phyloP scores from a whole-genome alignment of 2,329 filamentous ascomycete genomes.

The Fusarium humuli region DNA sequence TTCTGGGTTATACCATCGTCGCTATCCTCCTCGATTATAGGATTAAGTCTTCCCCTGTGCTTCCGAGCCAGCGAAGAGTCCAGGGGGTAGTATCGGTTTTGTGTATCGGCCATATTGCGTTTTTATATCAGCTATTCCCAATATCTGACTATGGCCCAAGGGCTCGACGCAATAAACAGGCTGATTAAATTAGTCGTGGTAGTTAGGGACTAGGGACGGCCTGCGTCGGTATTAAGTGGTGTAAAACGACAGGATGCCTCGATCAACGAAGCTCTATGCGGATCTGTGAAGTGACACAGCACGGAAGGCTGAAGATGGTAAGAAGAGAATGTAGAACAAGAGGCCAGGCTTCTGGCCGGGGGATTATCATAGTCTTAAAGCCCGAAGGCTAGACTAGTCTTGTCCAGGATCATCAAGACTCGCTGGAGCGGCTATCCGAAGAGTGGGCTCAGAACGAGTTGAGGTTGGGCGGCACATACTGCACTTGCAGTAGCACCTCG shows the following conservation, averaged over 20 bases:
- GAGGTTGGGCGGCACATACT: slow-evolving; percentile 42
- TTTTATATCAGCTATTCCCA: slow-evolving; percentile 48
- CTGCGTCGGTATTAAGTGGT: slow-evolving; percentile 50
- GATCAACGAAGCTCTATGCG: slow-evolving; percentile 57
- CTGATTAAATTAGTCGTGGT: slow-evolving; percentile 42
- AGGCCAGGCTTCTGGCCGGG: slow-evolving; percentile 47
- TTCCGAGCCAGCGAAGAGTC: slow-evolving; percentile 69
- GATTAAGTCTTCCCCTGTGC: slow-evolving; percentile 68
- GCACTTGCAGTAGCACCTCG: slow-evolving; percentile 43
- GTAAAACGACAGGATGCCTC: slow-evolving; percentile 57
- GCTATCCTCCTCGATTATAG: slow-evolving; percentile 70
- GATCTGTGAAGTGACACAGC: slow-evolving; percentile 46
- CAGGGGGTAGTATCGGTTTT: slow-evolving; percentile 57
- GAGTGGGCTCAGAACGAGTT: slow-evolving; percentile 18
- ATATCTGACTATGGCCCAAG: slow-evolving; percentile 43
- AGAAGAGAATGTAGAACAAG: slow-evolving; percentile 52
- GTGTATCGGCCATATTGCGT: slow-evolving; percentile 61
- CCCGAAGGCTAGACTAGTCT: slow-evolving; percentile 18
- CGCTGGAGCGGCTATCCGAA: slow-evolving; percentile 45
- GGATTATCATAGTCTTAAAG: slow-evolving; percentile 47
- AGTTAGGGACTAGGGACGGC: slow-evolving; percentile 49
- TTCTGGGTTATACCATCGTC: slow-evolving; percentile 52
- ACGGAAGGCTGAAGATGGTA: slow-evolving; percentile 47
- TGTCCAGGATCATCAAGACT: slow-evolving; percentile 30
- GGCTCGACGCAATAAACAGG: slow-evolving; percentile 31